Evolutionary conservation across 2,329 filamentous ascomycete genomes (phyloP).

Genomic region (Phialophora tarda): DNA sequence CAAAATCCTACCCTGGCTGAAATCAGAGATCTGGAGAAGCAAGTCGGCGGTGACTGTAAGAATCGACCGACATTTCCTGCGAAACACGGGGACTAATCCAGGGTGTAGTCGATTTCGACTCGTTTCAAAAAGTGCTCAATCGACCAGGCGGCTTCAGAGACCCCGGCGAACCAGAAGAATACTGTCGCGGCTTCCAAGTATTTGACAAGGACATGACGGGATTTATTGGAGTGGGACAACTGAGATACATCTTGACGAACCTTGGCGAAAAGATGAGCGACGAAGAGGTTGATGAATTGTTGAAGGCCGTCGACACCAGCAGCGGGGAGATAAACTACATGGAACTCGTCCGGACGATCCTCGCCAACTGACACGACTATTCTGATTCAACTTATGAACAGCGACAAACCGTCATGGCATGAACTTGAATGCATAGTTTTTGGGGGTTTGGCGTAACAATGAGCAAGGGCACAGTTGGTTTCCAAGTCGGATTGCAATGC

Average conservation of each 20-base stretch:
- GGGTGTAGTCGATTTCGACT: constrained; percentile 87
- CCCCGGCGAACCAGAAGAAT: constrained; percentile 95
- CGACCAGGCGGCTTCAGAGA: constrained; percentile 97
- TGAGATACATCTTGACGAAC: constrained; percentile 97
- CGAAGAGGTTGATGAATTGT: constrained; percentile 96
- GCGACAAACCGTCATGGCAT: constrained; percentile 21
- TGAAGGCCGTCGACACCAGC: constrained; percentile 97
- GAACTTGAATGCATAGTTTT: constrained; percentile 11
- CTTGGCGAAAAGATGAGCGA: constrained; percentile 99
- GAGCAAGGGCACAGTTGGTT: background rate
- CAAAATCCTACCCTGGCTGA: constrained; percentile 96
- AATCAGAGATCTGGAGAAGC: constrained; percentile 90
- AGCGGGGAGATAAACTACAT: constrained; percentile 93
- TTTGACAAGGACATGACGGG: constrained; percentile 99
- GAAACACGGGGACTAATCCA: constrained; percentile 5
- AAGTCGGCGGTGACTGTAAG: constrained; percentile 88
- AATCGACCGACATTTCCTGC: background rate
- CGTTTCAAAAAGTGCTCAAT: constrained; percentile 95
- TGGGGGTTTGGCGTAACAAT: constrained; percentile 6
- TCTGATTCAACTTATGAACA: constrained; percentile 27
- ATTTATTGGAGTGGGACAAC: constrained; percentile 95
- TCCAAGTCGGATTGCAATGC: constrained; percentile 2
- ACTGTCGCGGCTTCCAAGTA: constrained; percentile 97
- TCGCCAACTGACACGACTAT: constrained; percentile 67
- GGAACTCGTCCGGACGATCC: constrained; percentile 86